Conservation (phyloP, 164 flowering plant genomes). For the Kingdonia uniflora region DNA sequence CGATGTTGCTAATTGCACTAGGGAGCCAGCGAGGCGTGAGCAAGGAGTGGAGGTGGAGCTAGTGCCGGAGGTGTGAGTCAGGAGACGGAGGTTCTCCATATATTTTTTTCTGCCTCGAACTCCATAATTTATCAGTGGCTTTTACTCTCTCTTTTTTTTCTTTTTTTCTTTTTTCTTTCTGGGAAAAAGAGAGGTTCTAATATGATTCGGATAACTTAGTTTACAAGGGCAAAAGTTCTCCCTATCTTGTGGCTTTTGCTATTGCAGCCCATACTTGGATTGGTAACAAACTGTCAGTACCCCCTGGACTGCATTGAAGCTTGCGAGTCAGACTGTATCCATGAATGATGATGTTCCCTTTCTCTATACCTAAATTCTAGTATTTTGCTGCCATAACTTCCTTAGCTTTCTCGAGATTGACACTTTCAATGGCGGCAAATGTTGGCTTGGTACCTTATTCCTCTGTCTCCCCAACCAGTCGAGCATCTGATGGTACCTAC, state of each 20-base stretch:
- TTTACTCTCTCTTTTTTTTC: too few relatives aligned
- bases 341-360: conserved; percentile 72
- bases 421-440: conserved; percentile 60
- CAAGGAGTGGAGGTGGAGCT: too few relatives aligned
- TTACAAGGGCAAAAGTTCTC: too few relatives aligned
- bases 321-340: conserved; percentile 68
- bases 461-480: conserved; percentile 77
- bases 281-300: conserved; percentile 71
- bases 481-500: conserved; percentile 75
- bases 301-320: conserved; percentile 90
- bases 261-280: conserved; percentile 62
- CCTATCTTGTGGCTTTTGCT: conserved; percentile 47
- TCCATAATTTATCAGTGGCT: too few relatives aligned
- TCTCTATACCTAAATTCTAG: conserved; percentile 54
- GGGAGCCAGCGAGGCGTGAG: too few relatives aligned
- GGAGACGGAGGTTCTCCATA: too few relatives aligned
- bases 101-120: too few relatives aligned
- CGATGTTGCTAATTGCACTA: too few relatives aligned
- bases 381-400: conserved; percentile 60
- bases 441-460: conserved; percentile 54
- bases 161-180: too few relatives aligned
- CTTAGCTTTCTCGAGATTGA: conserved; percentile 67
- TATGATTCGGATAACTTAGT: too few relatives aligned
- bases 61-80: too few relatives aligned
- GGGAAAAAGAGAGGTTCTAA: too few relatives aligned